Evolutionary conservation across 148 eudicot species (phyloP), one percentile per base, ranked within the genome.

Genomic region (Vaccinium vitisidaea): DNA sequence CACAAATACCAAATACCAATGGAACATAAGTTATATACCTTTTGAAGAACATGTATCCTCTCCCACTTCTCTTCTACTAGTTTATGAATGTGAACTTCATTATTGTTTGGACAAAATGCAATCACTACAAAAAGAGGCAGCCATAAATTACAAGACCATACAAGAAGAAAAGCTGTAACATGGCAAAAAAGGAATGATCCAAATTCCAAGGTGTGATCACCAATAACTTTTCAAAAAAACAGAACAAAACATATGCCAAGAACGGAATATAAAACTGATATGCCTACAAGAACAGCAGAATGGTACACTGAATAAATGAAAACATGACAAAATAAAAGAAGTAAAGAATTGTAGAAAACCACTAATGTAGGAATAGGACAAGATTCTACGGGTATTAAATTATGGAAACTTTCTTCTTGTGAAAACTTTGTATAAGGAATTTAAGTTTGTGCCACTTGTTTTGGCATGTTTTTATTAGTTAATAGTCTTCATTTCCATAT

Each of bases 41-140:
- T 96, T 84, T 92, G 94, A 87, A 96, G 98, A 86, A 95, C 91
- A 89, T 94, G 94, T 85, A 92, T 65, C 89, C 88, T 96, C 86
- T 94, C 99, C 99, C 99, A 94, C 84, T 92, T 96, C 54, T 92
- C 96, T 39, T 91, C 94, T 63, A 89, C 85, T 58, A 88, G 54
- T 82, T 84, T 88, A 83, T 96, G 93, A 19, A 96, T 95, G 88
- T 94, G 97, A 74, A 96, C 99, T 91, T 96, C 99, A 87, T 87
- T 92, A 85, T 86, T 96, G 83, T 93, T 96, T 56, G 99, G 99
- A 90, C 98, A 96, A 83, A 94, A 79, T 58, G 99, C 98, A 88
- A 95, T 88, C 99, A 94, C 99, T 96, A 86, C 87, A 85, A 88
- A 76, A 25, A 53, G 48, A 52, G 25, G 27, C 9, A 55, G 52